phyloP scores from a whole-genome alignment of 768 basidiomycete genomes.

The Lactarius quietus region DNA sequence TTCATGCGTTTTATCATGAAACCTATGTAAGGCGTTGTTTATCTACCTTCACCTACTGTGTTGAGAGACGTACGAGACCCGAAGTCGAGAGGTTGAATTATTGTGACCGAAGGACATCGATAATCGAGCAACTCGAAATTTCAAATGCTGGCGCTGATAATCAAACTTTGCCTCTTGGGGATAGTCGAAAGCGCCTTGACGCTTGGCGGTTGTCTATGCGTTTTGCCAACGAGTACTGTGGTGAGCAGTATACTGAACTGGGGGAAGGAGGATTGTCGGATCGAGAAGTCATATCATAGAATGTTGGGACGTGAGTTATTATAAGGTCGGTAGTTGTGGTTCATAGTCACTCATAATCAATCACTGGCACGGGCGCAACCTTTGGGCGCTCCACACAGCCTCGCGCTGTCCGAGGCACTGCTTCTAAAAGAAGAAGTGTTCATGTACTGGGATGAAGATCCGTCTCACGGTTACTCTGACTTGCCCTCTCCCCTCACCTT shows the following conservation, averaged over 20 bases:
- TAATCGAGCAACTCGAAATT: constrained; percentile 92
- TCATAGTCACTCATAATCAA: not conserved
- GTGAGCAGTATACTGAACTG: constrained; percentile 65
- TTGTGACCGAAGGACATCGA: constrained; percentile 83
- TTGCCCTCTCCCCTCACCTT: no score
- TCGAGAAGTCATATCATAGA: constrained; percentile 28
- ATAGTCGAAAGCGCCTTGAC: constrained; percentile 68
- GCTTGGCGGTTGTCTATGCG: constrained; percentile 82
- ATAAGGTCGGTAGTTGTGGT: not conserved
- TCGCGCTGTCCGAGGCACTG: no score
- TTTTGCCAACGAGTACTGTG: constrained; percentile 83
- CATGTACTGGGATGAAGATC: no score
- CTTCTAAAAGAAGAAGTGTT: no score
- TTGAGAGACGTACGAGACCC: constrained; percentile 75
- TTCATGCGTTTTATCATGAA: constrained; percentile 99
- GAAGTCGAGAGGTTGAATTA: constrained; percentile 86
- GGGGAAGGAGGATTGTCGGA: constrained; percentile 60
- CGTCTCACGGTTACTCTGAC: no score
- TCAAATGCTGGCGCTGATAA: constrained; percentile 91
- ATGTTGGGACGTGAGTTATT: constrained; percentile 6
- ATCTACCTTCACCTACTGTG: constrained; percentile 73
- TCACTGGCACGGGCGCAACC: not conserved
- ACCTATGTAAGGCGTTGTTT: constrained; percentile 90
- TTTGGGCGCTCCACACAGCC: no score
- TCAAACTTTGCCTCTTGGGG: constrained; percentile 88